Evolutionary conservation across 1,284 basidiomycete genomes (phyloP), one percentile per base, ranked within the genome.

Genomic region (Boletus sp.): DNA sequence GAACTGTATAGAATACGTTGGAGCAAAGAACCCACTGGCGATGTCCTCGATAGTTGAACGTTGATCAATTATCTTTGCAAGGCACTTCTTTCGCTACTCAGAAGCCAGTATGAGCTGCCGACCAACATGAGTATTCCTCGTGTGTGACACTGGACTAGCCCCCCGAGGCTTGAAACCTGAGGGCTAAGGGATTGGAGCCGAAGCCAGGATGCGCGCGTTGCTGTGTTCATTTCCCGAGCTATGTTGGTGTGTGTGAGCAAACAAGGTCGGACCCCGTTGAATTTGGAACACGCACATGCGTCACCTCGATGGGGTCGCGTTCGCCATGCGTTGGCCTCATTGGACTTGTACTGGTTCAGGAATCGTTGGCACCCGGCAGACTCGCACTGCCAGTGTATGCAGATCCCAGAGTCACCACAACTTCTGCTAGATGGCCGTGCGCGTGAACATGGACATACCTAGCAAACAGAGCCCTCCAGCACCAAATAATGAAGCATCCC

Each of bases 111-210:
- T 47, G 27, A 29, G 18, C 31, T 49, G 7, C 52, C 55, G 55
- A 63, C 55, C 53, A 48, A 22, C 64, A 66, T 45, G 68, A 67
- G 66, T 50, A 29, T 24, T 29, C 56, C 65, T 66, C 66, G 43
- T 67, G 65, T 63, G 46, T 46, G 45, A 49, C 20, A 24, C 43
- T 36, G 33, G n/a, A 13, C 24, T 44, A 15, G 7, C 5, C 31
- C 53, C 24, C 12, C 20, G 48, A 48, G 50, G 65, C 24, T n/a
- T n/a, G n/a, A n/a, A n/a, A n/a, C n/a, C 12, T 29, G 48, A 48
- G 50, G 65, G 49, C 44, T 37, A 27, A 52, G 54, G 60, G 43
- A 43, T 43, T 41, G 39, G 45, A 35, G 20, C 18, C 15, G 50
- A 45, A 55, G 50, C 18, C 36, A 41, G 27, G 33, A n/a, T 36